Percentiles rank a stretch among this genome's conserved stretches.
These are phyloP conservation scores for Tolypocladium nubicola DNA, from an alignment of 2,329 filamentous ascomycete species.

Conservation along the genomic window DNA sequence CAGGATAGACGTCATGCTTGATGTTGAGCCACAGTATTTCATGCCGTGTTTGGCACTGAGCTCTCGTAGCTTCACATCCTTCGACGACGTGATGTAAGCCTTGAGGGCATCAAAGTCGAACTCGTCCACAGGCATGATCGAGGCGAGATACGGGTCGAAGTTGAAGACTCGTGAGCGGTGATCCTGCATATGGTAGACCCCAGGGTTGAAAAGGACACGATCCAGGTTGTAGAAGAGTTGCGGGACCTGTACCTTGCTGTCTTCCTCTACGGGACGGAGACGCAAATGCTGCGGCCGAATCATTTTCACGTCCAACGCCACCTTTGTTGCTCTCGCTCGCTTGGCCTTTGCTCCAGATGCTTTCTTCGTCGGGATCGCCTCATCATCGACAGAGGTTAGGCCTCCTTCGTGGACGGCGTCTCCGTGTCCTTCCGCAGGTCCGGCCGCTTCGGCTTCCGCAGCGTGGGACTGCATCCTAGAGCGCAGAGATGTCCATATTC, in stretches of 20 bases:
- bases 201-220: conserved; percentile 88
- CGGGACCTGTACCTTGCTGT: conserved; percentile 36
- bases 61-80: conserved; percentile 60
- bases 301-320: conserved; percentile 14
- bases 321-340: not conserved
- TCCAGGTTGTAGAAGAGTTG: conserved; percentile 65
- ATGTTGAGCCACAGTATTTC: conserved; percentile 90
- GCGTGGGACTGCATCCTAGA: conserved; percentile 11
- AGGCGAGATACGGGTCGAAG: conserved; percentile 88
- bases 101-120: conserved; percentile 87
- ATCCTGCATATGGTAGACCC: conserved; percentile 87
- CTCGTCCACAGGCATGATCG: conserved; percentile 85
- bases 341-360: conserved; percentile 1
- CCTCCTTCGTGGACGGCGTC: not conserved
- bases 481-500: conserved; percentile 17
- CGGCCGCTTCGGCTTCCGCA: not conserved
- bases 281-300: conserved; percentile 14
- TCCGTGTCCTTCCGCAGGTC: not conserved
- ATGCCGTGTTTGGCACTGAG: conserved; percentile 57
- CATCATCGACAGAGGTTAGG: not conserved
- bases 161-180: conserved; percentile 82
- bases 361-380: conserved; percentile 2
- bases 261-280: conserved; percentile 20
- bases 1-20: conserved; percentile 84
- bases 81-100: conserved; percentile 84